A percentile compares a stretch with the other conserved stretches of the same genome.
These are phyloP conservation scores for Thamnidium elegans DNA, from an alignment of 192 early-diverging fungal species.

Conservation along the genomic window DNA sequence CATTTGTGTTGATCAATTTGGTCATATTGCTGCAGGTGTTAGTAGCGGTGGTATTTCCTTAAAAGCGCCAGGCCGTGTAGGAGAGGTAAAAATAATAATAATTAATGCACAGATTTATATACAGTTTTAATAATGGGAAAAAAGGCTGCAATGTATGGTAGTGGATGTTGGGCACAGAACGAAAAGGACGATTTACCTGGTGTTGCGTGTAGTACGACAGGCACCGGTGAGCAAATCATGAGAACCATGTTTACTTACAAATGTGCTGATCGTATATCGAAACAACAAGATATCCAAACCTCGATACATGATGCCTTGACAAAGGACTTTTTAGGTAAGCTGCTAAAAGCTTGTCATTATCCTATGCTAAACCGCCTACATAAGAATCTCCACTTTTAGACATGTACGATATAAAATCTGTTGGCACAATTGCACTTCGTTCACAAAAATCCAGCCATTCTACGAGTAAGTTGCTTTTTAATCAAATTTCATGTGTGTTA, in stretches of 20 bases:
- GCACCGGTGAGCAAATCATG: constrained; percentile 86
- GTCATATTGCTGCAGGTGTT: constrained; percentile 69
- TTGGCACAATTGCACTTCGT: constrained; percentile 35
- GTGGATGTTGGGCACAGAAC: constrained; percentile 78
- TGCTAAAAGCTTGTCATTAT: not conserved
- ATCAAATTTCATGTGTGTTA: not conserved
- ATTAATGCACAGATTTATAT: not conserved
- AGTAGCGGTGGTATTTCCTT: constrained; percentile 86
- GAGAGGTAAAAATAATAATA: too few relatives aligned
- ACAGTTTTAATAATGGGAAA: constrained; percentile 4
- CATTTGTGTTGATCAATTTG: constrained; percentile 64
- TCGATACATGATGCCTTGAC: constrained; percentile 20
- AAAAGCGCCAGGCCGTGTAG: constrained; percentile 79
- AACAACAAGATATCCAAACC: constrained; percentile 24
- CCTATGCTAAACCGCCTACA: not conserved
- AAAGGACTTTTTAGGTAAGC: constrained; percentile 31
- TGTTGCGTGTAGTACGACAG: constrained; percentile 63
- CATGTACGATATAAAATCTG: constrained; percentile 32
- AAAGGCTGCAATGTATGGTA: constrained; percentile 78
- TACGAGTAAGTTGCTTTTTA: not conserved
- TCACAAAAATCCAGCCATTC: not conserved
- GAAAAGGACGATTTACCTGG: constrained; percentile 17
- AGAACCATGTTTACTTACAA: constrained; percentile 64
- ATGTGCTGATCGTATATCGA: constrained; percentile 40
- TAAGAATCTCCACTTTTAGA: constrained; percentile 29